Evolutionary conservation across 768 basidiomycete genomes (phyloP).

Genomic region (Thelephora aurantiotincta): DNA sequence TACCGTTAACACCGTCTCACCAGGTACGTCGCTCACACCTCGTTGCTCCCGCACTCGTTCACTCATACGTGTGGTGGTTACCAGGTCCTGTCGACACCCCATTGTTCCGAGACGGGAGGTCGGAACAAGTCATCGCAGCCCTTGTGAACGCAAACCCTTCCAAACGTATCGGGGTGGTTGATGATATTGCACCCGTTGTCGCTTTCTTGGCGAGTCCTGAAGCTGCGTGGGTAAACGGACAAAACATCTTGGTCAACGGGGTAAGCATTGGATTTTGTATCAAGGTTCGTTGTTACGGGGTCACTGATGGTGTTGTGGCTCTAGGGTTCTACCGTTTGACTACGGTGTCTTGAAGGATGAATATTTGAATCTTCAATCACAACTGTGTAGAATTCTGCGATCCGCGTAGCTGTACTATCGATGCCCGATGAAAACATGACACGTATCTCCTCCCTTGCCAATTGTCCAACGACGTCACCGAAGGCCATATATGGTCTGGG

Average conservation of each 20-base stretch:
- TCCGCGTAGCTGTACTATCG: too few species aligned
- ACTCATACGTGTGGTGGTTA: background rate
- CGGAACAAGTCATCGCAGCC: constrained; percentile 27
- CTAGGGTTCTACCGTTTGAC: too few species aligned
- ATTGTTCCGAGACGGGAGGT: constrained; percentile 41
- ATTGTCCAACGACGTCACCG: too few species aligned
- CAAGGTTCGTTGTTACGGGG: too few species aligned
- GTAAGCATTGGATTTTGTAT: constrained; percentile 18
- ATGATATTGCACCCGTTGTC: constrained; percentile 40
- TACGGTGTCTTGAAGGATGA: too few species aligned
- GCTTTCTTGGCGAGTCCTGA: constrained; percentile 38
- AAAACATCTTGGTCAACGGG: constrained; percentile 43
- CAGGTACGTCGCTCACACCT: constrained; percentile 7
- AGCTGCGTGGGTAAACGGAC: constrained; percentile 43
- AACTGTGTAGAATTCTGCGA: too few species aligned
- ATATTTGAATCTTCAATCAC: too few species aligned
- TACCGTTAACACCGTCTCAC: constrained; percentile 43
- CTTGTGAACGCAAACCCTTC: constrained; percentile 32
- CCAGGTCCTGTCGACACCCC: constrained; percentile 38
- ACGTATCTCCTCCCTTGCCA: too few species aligned
- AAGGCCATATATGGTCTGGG: too few species aligned
- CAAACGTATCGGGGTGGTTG: constrained; percentile 30
- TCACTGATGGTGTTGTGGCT: too few species aligned
- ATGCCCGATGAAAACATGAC: too few species aligned
- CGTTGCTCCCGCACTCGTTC: background rate